Percentiles rank a stretch among this genome's conserved stretches.
These are phyloP conservation scores for Knufia fluminis DNA, from an alignment of 2,329 filamentous ascomycete species.

Conservation along the genomic window DNA sequence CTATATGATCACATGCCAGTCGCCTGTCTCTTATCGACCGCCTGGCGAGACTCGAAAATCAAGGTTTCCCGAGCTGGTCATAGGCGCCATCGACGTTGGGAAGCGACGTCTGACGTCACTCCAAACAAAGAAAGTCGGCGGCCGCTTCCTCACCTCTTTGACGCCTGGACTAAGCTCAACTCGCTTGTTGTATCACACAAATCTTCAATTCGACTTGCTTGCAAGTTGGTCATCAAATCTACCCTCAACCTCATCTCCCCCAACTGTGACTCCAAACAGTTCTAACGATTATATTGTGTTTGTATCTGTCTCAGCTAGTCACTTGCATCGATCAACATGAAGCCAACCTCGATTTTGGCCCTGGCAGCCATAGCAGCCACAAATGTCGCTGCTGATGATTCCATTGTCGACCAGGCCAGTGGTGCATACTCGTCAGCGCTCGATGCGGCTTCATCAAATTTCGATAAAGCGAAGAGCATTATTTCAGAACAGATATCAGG, in stretches of 20 bases:
- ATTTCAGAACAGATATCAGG: constrained; percentile 60
- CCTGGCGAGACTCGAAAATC: not conserved
- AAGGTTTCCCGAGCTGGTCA: not conserved
- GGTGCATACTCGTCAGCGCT: constrained; percentile 56
- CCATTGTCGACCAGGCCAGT: constrained; percentile 29
- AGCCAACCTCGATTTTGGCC: not conserved
- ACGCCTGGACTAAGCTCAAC: not conserved
- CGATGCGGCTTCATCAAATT: constrained; percentile 57
- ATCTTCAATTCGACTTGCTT: not conserved
- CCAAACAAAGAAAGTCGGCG: not conserved
- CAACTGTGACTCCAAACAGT: too few relatives aligned
- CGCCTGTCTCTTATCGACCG: too few relatives aligned
- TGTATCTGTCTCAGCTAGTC: not conserved
- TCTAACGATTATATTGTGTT: not conserved
- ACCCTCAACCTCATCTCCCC: constrained; percentile 12
- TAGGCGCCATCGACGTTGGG: not conserved
- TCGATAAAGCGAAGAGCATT: constrained; percentile 57
- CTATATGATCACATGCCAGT: too few relatives aligned
- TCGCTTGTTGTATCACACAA: not conserved
- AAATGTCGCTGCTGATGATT: constrained; percentile 36
- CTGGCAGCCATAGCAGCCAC: constrained; percentile 2
- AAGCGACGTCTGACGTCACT: not conserved
- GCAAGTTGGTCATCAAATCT: constrained; percentile 13
- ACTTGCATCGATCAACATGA: not conserved
- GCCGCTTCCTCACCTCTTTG: not conserved